Base-by-base conservation (phyloP, 495 filamentous ascomycete species). In the Neurospora terricola region DNA sequence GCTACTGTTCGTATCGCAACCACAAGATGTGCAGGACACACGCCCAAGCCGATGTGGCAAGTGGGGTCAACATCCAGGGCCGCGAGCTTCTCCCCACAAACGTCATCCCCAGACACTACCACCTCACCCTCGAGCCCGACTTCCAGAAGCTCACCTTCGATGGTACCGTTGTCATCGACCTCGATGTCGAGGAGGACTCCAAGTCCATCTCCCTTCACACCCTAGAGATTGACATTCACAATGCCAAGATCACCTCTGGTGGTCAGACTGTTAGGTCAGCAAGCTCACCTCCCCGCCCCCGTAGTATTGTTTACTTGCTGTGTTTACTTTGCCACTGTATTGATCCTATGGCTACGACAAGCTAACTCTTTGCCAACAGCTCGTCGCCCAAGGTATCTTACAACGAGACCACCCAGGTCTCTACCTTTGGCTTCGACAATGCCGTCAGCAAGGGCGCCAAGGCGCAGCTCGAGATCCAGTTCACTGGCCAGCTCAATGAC, bases 161-260 rank as follows among this genome's bases (percentile, higher is more conserved):
- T 54, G 91, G 91, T 45, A 88, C 83, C 70, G 90, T 92, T 12
- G 82, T 86, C 36, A 90, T 94, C 78, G 87, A 91, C 76, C 89
- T 99, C 77, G 91, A 97, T 78, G 91, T 98, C 42, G 85, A 86
- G 72, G 93, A 97, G 79, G 92, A 96, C 76, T 92, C 93, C 74
- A 93, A 86, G 75, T 93, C 92, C 34, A 90, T 99, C 78, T 90
- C 93, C 42, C 88, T 99, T 75, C 97, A 99, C 81, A 90, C 92
- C 70, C 84, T 93, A 75, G 92, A 98, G 77, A 86, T 99, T 76
- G 89, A 95, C 34, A 92, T 98, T 76, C 90, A 95, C 79, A 89
- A 85, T 73, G 92, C 91, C 75, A 88, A 87, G 66, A 82, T 99
- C 76, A 84, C 81, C 21, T 87, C 86, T 40, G 88, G 82, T 38